A percentile compares a stretch with the other conserved stretches of the same genome.
These are phyloP conservation scores for Lepiota venenata DNA, from an alignment of 768 basidiomycete genomes.

Conservation along the genomic window DNA sequence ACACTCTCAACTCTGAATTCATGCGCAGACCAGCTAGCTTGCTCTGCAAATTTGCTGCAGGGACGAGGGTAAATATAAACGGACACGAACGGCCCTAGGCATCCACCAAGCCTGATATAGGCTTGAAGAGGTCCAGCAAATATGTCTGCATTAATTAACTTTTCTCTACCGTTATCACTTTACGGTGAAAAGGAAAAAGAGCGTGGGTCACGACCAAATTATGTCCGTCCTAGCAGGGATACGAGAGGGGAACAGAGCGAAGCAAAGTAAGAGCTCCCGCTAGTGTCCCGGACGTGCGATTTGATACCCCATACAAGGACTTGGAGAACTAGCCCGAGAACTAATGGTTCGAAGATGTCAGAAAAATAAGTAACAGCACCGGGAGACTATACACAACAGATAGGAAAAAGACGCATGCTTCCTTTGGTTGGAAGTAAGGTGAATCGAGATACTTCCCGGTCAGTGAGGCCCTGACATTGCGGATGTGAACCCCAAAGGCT, in stretches of 20 bases:
- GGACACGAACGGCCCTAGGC: too few species aligned
- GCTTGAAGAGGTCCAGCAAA: too few species aligned
- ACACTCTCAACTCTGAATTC: too few species aligned
- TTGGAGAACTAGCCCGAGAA: conserved; percentile 40
- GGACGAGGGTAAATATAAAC: too few species aligned
- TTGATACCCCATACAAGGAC: conserved; percentile 46
- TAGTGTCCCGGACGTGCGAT: conserved; percentile 41
- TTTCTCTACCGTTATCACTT: too few species aligned
- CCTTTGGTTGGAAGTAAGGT: conserved; percentile 39
- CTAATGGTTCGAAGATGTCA: conserved; percentile 19
- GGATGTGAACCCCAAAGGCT: conserved; percentile 10
- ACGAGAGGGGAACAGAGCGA: conserved; percentile 5
- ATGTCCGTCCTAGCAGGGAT: background rate
- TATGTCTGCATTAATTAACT: too few species aligned
- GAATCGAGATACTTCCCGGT: background rate
- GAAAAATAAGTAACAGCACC: background rate
- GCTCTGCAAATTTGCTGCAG: too few species aligned
- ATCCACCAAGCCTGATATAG: too few species aligned
- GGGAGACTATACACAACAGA: background rate
- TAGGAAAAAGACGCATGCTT: conserved; percentile 31
- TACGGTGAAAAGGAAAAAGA: background rate
- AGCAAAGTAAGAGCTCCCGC: conserved; percentile 14
- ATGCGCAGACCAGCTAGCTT: too few species aligned
- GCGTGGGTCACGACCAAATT: background rate
- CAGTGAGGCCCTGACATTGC: background rate